These are phyloP conservation scores for Cladophialophora carrionii DNA, from an alignment of 2,329 filamentous ascomycete species.

Conservation along the genomic window DNA sequence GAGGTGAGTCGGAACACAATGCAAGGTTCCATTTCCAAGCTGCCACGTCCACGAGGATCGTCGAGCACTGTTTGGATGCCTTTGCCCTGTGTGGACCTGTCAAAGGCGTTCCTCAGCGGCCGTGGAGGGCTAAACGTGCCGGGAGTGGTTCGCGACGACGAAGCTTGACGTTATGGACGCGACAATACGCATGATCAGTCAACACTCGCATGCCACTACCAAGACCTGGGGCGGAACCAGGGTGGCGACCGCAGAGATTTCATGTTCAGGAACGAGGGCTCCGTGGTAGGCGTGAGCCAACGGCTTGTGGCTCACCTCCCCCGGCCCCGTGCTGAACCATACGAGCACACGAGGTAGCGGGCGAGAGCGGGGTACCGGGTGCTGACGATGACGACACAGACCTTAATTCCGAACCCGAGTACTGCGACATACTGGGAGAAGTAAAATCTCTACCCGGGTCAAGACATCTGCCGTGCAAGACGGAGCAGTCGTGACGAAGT, in stretches of 20 bases:
- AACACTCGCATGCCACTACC: constrained; percentile 21
- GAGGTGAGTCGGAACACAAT: constrained; percentile 10
- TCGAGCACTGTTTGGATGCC: background rate
- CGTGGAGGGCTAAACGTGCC: constrained; percentile 14
- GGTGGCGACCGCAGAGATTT: constrained; percentile 18
- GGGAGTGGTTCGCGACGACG: background rate
- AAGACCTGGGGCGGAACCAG: constrained; percentile 12
- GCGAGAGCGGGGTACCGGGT: constrained; percentile 2
- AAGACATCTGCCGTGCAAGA: background rate
- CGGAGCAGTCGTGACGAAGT: constrained; percentile 10
- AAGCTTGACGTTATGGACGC: constrained; percentile 17
- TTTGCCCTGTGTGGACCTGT: constrained; percentile 16
- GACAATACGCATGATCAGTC: constrained; percentile 30
- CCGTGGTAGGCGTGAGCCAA: constrained; percentile 17
- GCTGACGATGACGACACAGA: constrained; percentile 30
- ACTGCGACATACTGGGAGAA: background rate
- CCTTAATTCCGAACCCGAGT: constrained; percentile 11
- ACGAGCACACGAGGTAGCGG: too few species aligned
- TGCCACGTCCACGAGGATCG: background rate
- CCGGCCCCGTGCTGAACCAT: constrained; percentile 1
- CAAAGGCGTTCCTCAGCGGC: constrained; percentile 16
- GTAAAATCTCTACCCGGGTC: background rate
- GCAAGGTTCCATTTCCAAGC: constrained; percentile 2
- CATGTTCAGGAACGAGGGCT: constrained; percentile 28
- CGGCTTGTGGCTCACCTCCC: background rate